A percentile compares a stretch with the other conserved stretches of the same genome.
Evolutionary conservation across 306 rosid genomes (phyloP).

Genomic region (Benincasa hispida): DNA sequence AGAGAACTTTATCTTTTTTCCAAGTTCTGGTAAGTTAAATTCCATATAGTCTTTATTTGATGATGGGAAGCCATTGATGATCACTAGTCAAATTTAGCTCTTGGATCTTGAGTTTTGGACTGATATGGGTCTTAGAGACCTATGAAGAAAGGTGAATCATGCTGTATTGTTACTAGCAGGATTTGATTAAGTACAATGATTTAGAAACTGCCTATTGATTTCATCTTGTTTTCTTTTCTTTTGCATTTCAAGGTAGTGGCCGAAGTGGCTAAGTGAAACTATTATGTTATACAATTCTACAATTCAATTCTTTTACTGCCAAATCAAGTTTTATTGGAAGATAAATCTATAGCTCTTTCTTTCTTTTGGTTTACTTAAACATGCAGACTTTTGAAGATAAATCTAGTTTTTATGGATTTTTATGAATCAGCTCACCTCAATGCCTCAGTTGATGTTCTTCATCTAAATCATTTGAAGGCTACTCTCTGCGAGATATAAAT

Average conservation of each 20-base stretch:
- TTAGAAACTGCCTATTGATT: not conserved
- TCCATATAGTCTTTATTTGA: not conserved
- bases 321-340: not conserved
- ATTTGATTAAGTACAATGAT: not conserved
- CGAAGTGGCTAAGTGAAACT: not conserved
- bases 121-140: not conserved
- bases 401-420: no score
- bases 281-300: not conserved
- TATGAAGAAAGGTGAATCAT: not conserved
- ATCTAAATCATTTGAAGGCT: no score
- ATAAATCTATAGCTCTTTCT: no score
- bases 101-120: not conserved
- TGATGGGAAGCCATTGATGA: not conserved
- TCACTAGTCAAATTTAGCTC: not conserved
- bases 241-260: not conserved
- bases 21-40: not conserved
- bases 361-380: no score
- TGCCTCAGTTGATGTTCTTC: no score
- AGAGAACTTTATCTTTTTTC: not conserved
- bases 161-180: not conserved
- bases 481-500: no score
- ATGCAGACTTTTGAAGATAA: no score
- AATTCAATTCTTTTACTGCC: not conserved
- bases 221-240: not conserved
- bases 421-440: no score